Evolutionary conservation across 768 basidiomycete species (phyloP), one percentile per base, ranked within the genome.

Genomic region (Rhodotorula taiwanensis): DNA sequence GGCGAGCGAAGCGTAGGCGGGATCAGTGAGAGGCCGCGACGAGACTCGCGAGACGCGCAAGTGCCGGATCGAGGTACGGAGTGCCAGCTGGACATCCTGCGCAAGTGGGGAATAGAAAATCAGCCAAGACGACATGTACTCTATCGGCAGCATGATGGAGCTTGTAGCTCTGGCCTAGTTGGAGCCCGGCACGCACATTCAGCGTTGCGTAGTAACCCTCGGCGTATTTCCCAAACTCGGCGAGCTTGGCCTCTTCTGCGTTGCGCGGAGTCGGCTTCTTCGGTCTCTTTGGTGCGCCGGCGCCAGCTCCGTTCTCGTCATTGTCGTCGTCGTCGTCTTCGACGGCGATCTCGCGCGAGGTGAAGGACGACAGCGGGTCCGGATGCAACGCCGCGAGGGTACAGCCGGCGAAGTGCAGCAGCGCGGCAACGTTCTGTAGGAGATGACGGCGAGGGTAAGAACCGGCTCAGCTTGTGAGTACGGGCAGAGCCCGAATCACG

Each of bases 41-140:
- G 62, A 64, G 21, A 55, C 52, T 14, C 62, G 50, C 11, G 55
- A 45, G 18, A 61, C 45, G n/a, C 67, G 58, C 6, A 64, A 52
- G 55, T 68, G 67, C 18, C 67, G 62, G 55, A 68, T 68, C 1
- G 67, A 68, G 41, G 67, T 68, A 25, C 67, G 58, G 5, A 68
- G 55, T 6, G 51, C 55, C 31, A 68, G 58, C 52, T 68, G 67
- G 33, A 64, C 51, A 52, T 68, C 67, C 67, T 68, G 59, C 13
- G 21, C 20, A n/a, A n/a, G n/a, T n/a, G n/a, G n/a, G n/a, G n/a
- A n/a, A n/a, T 15, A 21, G 27, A 3, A 15, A 30, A 30, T 21
- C 18, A 9, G 25, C 27, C 3, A 14, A 47, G n/a, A n/a, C n/a
- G n/a, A n/a, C n/a, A n/a, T n/a, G n/a, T n/a, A n/a, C n/a, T n/a